These are phyloP conservation scores for Apiotrichum sp. DNA, from an alignment of 1,284 basidiomycete genomes.

Conservation along the genomic window DNA sequence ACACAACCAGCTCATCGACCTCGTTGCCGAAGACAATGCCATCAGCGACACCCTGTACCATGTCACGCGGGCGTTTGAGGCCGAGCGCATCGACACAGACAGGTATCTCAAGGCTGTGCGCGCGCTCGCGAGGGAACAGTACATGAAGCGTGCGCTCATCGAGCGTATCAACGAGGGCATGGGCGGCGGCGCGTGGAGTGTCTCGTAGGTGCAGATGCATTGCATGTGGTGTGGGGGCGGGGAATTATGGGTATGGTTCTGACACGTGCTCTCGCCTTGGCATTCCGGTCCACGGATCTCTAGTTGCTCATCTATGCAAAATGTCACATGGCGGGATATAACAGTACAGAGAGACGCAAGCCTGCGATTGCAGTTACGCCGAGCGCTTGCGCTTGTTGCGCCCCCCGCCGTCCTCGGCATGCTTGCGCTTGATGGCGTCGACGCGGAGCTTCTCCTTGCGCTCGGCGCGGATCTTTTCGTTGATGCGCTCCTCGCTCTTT, in stretches of 20 bases:
- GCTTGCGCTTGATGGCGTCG: constrained; percentile 45
- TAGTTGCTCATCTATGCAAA: too few relatives aligned
- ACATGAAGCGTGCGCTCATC: constrained; percentile 64
- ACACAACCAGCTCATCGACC: constrained; percentile 90
- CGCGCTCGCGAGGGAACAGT: constrained; percentile 85
- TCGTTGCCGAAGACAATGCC: constrained; percentile 97
- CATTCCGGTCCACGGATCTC: too few relatives aligned
- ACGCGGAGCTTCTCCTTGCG: constrained; percentile 57
- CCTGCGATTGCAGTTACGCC: background rate
- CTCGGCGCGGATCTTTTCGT: constrained; percentile 66
- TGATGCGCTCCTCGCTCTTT: constrained; percentile 71
- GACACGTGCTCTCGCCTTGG: too few relatives aligned
- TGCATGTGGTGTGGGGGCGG: too few relatives aligned
- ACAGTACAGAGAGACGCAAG: too few relatives aligned
- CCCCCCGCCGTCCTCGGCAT: constrained; percentile 29
- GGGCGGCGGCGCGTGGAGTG: constrained; percentile 49
- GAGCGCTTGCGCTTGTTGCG: background rate
- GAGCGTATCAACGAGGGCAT: constrained; percentile 74
- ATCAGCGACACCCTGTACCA: constrained; percentile 98
- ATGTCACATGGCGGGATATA: too few relatives aligned
- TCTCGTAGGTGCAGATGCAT: background rate
- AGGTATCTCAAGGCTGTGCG: constrained; percentile 82
- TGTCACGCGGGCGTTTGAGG: constrained; percentile 84
- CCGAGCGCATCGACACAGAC: constrained; percentile 86
- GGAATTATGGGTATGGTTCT: too few relatives aligned